Percentiles rank a stretch among this genome's conserved stretches.
phyloP scores from a whole-genome alignment of 2,329 filamentous ascomycete species.

The Exophiala calicioides region DNA sequence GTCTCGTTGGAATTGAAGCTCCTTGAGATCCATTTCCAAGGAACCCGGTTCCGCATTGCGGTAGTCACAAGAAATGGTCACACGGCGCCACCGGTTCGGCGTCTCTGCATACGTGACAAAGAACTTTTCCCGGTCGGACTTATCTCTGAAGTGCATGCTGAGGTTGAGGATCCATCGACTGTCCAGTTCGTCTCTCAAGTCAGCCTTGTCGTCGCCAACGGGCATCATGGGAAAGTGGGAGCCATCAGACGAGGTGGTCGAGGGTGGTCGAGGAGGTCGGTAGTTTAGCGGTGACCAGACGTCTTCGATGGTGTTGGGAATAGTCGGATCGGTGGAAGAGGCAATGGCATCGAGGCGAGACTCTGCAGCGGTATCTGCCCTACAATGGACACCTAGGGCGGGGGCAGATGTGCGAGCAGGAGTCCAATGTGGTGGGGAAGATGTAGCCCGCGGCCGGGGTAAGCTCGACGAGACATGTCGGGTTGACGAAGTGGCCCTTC shows the following conservation, averaged over 20 bases:
- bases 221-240: conserved; percentile 37
- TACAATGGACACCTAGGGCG: conserved; percentile 35
- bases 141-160: conserved; percentile 96
- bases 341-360: conserved; percentile 6
- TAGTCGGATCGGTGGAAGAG: conserved; percentile 21
- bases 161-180: conserved; percentile 92
- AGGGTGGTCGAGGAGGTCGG: conserved; percentile 34
- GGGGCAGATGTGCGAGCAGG: conserved; percentile 40
- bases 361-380: conserved; percentile 9
- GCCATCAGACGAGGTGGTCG: conserved; percentile 50
- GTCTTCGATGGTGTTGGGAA: conserved; percentile 25
- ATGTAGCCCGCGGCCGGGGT: conserved; percentile 46
- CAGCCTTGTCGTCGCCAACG: conserved; percentile 35
- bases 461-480: conserved; percentile 23
- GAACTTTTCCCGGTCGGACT: conserved; percentile 92
- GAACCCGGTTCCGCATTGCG: conserved; percentile 76
- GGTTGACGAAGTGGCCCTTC: conserved; percentile 68
- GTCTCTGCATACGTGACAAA: conserved; percentile 91
- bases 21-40: conserved; percentile 77
- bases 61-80: conserved; percentile 94
- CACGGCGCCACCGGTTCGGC: conserved; percentile 76
- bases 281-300: conserved; percentile 25
- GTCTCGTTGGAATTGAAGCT: conserved; percentile 80
- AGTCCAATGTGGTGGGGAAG: conserved; percentile 41
- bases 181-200: conserved; percentile 78